These are phyloP conservation scores for Naganishia cerealis DNA, from an alignment of 1,284 basidiomycete genomes.

Conservation along the genomic window DNA sequence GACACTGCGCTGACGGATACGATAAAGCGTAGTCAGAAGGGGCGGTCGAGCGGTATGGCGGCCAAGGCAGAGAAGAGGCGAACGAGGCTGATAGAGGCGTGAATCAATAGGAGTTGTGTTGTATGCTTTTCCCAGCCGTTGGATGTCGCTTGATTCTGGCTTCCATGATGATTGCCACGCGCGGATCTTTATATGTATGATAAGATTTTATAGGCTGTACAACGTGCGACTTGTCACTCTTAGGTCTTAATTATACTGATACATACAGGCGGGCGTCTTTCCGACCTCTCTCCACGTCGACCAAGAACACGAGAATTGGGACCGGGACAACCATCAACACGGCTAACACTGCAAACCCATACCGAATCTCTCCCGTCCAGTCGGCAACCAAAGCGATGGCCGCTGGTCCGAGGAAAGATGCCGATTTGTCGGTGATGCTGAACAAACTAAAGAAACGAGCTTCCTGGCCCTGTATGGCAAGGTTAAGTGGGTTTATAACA, in stretches of 20 bases:
- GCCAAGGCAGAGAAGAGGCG: conserved; percentile 54
- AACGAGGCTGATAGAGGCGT: conserved; percentile 48
- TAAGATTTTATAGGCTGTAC: background rate
- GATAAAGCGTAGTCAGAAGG: conserved; percentile 48
- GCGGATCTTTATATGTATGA: background rate
- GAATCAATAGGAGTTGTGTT: background rate
- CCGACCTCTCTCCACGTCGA: conserved; percentile 68
- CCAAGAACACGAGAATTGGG: conserved; percentile 65
- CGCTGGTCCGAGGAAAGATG: conserved; percentile 82
- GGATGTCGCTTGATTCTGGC: background rate
- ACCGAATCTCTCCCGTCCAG: conserved; percentile 80
- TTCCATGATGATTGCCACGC: background rate
- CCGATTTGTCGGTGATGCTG: conserved; percentile 76
- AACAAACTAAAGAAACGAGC: conserved; percentile 64
- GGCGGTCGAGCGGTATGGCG: conserved; percentile 47
- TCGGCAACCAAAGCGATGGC: conserved; percentile 83
- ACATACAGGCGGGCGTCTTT: conserved; percentile 38
- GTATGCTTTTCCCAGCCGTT: background rate
- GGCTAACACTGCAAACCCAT: conserved; percentile 82
- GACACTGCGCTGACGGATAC: conserved; percentile 30
- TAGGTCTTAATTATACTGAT: background rate
- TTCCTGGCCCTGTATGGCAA: conserved; percentile 45
- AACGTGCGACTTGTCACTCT: background rate
- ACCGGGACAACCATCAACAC: conserved; percentile 75
- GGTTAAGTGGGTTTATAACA: background rate